phyloP scores from a whole-genome alignment of 768 basidiomycete species.

The Mrakia blollopis region DNA sequence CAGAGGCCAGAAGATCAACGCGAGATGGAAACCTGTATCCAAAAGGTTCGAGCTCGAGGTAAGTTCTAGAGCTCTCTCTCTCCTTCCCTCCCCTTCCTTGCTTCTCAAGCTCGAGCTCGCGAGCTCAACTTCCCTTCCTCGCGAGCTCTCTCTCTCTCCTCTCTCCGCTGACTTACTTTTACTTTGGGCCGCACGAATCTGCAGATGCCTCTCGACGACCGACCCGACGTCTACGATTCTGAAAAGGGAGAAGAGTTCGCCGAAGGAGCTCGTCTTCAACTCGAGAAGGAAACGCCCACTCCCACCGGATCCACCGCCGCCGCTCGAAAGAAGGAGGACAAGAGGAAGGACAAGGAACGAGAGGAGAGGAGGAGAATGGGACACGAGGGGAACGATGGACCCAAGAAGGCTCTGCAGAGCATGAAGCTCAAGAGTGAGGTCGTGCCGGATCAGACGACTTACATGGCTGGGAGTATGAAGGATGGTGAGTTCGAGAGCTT shows the following conservation, averaged over 20 bases:
- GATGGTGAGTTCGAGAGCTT: constrained; percentile 42
- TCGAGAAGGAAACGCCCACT: constrained; percentile 37
- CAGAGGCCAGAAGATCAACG: constrained; percentile 39
- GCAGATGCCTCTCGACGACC: constrained; percentile 42
- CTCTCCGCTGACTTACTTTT: background rate
- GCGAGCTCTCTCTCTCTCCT: background rate
- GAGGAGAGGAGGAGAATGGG: constrained; percentile 25
- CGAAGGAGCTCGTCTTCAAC: constrained; percentile 34
- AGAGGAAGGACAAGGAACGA: constrained; percentile 36
- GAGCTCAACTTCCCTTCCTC: background rate
- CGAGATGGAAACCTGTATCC: constrained; percentile 41
- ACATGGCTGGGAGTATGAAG: constrained; percentile 43
- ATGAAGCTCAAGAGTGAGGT: constrained; percentile 41
- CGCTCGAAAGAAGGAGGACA: constrained; percentile 21
- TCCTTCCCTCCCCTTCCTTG: too few species aligned
- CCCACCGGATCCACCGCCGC: constrained; percentile 34
- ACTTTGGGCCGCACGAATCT: background rate
- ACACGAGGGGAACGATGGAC: constrained; percentile 36
- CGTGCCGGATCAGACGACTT: constrained; percentile 43
- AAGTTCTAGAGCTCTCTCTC: constrained; percentile 8
- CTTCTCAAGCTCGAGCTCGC: background rate
- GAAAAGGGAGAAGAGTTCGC: constrained; percentile 43
- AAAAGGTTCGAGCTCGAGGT: constrained; percentile 43
- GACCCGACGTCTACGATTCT: constrained; percentile 41
- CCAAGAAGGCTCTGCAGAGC: constrained; percentile 1